These are phyloP conservation scores for Erythrobasidium yunnanense DNA, from an alignment of 768 basidiomycete species.

Conservation along the genomic window DNA sequence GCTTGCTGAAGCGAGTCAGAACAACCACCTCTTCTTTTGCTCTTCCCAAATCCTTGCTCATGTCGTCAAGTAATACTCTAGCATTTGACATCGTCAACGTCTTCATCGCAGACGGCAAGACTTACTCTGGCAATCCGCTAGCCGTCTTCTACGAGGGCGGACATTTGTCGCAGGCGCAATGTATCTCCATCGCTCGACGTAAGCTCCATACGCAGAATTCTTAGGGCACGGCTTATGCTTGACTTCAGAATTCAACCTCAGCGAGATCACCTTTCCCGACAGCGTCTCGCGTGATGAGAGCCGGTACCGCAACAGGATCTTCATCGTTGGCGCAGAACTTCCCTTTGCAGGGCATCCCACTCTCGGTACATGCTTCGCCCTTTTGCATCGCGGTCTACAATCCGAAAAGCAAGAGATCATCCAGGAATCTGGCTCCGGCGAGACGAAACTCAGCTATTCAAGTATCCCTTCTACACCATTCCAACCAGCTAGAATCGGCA, in stretches of 20 bases:
- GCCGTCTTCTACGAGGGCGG: constrained; percentile 10
- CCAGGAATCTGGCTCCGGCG: neutral
- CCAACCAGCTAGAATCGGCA: neutral
- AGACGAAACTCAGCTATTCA: constrained; percentile 4
- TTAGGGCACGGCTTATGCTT: neutral
- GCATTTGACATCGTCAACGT: constrained; percentile 10
- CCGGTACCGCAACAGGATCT: neutral
- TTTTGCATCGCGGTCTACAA: constrained; percentile 4
- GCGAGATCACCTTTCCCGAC: constrained; percentile 16
- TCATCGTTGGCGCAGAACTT: constrained; percentile 2
- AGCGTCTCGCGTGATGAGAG: neutral
- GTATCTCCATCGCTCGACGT: constrained; percentile 7
- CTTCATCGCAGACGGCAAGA: constrained; percentile 10
- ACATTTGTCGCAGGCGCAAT: neutral
- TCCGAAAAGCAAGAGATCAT: neutral
- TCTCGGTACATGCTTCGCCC: constrained; percentile 13
- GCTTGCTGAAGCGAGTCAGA: too few species aligned
- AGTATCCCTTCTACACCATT: neutral
- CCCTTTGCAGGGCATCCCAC: constrained; percentile 22
- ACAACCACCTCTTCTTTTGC: too few species aligned
- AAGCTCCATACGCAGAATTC: neutral
- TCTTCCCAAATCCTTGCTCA: too few species aligned
- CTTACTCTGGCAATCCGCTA: constrained; percentile 12
- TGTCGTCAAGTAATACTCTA: neutral
- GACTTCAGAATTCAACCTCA: constrained; percentile 16